Percentiles rank a stretch among this genome's conserved stretches.
These are phyloP conservation scores for Malus hybrid DNA, from an alignment of 331 rosid species.

Conservation along the genomic window DNA sequence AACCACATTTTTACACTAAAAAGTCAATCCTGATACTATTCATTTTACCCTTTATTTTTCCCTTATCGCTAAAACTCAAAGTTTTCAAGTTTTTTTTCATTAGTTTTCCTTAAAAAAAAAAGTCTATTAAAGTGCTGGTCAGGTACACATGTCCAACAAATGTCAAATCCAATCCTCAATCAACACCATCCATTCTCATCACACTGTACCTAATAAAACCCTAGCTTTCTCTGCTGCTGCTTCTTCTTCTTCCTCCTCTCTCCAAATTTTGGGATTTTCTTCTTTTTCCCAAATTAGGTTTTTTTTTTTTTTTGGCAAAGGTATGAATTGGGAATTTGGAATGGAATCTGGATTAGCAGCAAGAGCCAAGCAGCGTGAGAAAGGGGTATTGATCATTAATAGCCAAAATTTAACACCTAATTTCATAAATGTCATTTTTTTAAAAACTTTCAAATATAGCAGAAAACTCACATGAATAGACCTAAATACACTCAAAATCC, in stretches of 20 bases:
- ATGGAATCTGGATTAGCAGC: conserved; percentile 48
- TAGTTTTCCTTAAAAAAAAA: background rate
- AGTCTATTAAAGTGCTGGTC: background rate
- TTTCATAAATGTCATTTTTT: too few relatives aligned
- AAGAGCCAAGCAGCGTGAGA: conserved; percentile 38
- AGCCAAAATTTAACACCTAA: too few relatives aligned
- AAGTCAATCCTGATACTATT: too few relatives aligned
- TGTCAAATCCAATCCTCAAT: background rate
- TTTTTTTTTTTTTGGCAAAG: background rate
- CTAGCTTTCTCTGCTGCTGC: background rate
- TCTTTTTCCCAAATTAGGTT: background rate
- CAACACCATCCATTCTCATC: background rate
- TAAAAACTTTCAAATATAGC: too few relatives aligned
- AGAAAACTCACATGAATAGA: too few relatives aligned
- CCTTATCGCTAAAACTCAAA: too few relatives aligned
- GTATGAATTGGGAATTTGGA: background rate
- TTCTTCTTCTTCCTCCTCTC: background rate
- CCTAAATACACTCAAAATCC: too few relatives aligned
- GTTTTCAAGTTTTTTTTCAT: too few relatives aligned
- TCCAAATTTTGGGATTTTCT: too few relatives aligned
- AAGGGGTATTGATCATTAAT: too few relatives aligned
- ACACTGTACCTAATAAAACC: background rate
- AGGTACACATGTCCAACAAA: background rate
- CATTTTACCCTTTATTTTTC: too few relatives aligned
- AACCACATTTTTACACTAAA: too few relatives aligned